Evolutionary conservation across 257 asterid species (phyloP).

Genomic region (Solanum arcanum): DNA sequence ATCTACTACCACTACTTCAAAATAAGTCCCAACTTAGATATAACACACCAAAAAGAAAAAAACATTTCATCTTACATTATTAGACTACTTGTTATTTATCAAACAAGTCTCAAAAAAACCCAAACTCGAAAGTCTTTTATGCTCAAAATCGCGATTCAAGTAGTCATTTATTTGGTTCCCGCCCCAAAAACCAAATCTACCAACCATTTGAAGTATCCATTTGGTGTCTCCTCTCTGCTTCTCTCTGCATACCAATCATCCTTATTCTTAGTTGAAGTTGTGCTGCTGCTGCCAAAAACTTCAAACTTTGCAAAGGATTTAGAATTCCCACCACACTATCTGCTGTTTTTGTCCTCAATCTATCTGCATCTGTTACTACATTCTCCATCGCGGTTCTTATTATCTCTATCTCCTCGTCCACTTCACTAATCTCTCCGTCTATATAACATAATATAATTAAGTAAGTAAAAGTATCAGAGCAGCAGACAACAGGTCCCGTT

Average conservation of each 20-base stretch:
- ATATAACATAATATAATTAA: background rate
- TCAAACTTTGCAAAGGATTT: constrained; percentile 26
- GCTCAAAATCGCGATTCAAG: background rate
- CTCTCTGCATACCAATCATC: constrained; percentile 12
- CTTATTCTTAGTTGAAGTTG: constrained; percentile 17
- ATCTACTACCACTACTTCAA: background rate
- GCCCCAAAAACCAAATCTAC: background rate
- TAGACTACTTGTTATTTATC: background rate
- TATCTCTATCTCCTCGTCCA: constrained; percentile 7
- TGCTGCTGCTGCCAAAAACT: constrained; percentile 29
- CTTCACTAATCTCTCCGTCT: constrained; percentile 1
- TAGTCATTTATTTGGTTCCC: too few relatives aligned
- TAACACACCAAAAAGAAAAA: background rate
- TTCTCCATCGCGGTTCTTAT: constrained; percentile 20
- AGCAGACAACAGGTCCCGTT: background rate
- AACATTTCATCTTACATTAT: background rate
- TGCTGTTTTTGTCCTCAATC: constrained; percentile 27
- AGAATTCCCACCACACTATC: constrained; percentile 24
- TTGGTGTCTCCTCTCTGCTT: background rate
- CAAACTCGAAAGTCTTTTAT: background rate
- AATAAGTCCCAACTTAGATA: background rate
- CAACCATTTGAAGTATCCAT: background rate
- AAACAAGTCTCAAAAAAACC: background rate
- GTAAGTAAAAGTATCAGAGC: background rate
- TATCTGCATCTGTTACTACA: constrained; percentile 36